Evolutionary conservation across 805 yeast genomes (phyloP), one percentile per base, ranked within the genome.

Genomic region (Wickerhamiella hasegawae): DNA sequence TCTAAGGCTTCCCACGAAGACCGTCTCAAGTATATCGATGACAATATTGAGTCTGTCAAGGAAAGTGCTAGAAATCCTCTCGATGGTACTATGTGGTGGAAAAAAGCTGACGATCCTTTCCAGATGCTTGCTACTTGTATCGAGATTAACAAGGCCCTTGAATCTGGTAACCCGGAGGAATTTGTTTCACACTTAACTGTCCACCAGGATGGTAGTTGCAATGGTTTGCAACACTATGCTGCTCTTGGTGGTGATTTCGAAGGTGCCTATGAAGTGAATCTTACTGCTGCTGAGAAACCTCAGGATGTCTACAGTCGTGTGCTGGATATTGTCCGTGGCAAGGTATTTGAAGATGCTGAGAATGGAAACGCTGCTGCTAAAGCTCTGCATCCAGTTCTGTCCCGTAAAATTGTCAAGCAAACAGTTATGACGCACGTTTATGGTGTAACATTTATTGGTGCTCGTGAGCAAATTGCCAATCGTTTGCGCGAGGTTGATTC

Each of bases 381-480:
- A n/a, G 53, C 60, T 23, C 57, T 79, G 28, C 62, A 67, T 38
- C 79, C 75, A 34, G 68, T 73, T 40, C 69, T 87, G 38, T 68
- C 76, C 15, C 69, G 98, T 47, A 87, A 87, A 52, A 76, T 90
- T 31, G 94, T 90, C 25, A 87, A 87, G 53, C 98, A 87, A 54
- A 83, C 98, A 0, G 97, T 87, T 18, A 87, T 87, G 98, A 87
- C 98, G 0, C 85, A 84, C 49, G 98, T 87, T 25, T 87, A 87
- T 53, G 98, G 98, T 48, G 98, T 87, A 10, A 87, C 98, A 0
- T 83, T 70, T 52, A 69, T 82, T 42, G 98, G 98, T 14, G 98
- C 97, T 0, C 71, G 82, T 14, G 76, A 75, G 3, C 98, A 87
- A 58, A 83, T 87, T 49, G 70, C 73, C 38, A 79, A 76, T 49